Evolutionary conservation across 768 basidiomycete species (phyloP), one percentile per base, ranked within the genome.

Genomic region (Auricularia cornea): DNA sequence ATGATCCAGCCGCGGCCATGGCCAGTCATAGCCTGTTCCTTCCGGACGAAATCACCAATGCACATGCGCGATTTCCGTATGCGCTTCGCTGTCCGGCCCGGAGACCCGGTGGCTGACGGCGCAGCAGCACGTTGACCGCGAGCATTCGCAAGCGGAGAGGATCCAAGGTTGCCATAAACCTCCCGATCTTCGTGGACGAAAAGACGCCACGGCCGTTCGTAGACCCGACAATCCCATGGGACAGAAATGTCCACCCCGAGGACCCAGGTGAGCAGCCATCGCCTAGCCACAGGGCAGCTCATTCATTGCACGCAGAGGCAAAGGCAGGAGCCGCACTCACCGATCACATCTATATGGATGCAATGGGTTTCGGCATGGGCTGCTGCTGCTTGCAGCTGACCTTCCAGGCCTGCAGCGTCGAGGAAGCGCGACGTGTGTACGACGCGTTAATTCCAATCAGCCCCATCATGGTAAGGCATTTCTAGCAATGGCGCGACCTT

Each of bases 361-460:
- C 97, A 10, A 98, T 98, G 97, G 96, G 95, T 31, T 99, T 99
- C 73, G 97, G 97, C 57, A 99, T 98, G 97, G 97, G 97, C 5
- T 98, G 96, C 68, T 96, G 93, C 70, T 98, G 97, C 74, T 80
- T 99, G 60, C 97, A 99, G 70, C 81, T 98, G 65, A 99, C 97
- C 16, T 98, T 98, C 78, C 97, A 99, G 75, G 89, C 94, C 2
- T 97, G 93, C 75, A 94, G 93, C 76, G 86, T 99, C 30, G 81
- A 84, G 33, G 94, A 99, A 72, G 94, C 97, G 12, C 82, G 93
- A 71, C 81, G 91, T 62, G 85, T 98, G 76, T 99, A 99, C 72
- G 97, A 99, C 72, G 92, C 91, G n/a, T 80, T 99, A 60, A 87
- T 97, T 26, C 97, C 97, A 12, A 79, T 99, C 30, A 93, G 93